Percentiles rank a stretch among this genome's conserved stretches.
Conservation (phyloP, 208 protist genomes). For the Angomonas deanei region DNA sequence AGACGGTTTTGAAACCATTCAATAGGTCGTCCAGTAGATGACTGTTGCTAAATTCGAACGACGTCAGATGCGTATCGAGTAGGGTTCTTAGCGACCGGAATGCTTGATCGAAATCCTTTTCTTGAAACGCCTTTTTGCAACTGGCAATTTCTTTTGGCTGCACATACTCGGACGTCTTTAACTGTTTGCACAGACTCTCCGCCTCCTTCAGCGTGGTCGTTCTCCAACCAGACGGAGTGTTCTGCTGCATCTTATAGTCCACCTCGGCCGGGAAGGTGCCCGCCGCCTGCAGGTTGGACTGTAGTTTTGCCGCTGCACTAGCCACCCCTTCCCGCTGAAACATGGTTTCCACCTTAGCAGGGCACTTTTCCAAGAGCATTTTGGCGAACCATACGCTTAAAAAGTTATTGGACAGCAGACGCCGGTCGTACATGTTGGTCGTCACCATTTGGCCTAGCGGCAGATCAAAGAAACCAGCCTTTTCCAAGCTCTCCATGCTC, state of each 20-base stretch:
- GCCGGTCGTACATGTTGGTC: not conserved
- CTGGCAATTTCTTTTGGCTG: conserved; percentile 1
- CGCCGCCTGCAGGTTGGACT: conserved; percentile 8
- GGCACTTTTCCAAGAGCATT: not conserved
- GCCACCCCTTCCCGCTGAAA: not conserved
- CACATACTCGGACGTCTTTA: too few species aligned
- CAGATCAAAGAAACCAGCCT: not conserved
- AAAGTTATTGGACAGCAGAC: not conserved
- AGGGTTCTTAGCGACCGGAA: conserved; percentile 29
- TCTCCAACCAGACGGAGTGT: conserved; percentile 24
- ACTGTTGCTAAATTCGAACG: conserved; percentile 61
- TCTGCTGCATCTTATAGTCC: conserved; percentile 9
- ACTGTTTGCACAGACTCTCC: too few species aligned
- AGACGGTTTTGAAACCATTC: not conserved
- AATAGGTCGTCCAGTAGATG: conserved; percentile 12
- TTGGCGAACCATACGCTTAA: not conserved
- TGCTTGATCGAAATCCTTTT: conserved; percentile 32
- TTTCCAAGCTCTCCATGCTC: not conserved
- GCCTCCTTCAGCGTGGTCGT: conserved; percentile 36
- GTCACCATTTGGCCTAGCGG: not conserved
- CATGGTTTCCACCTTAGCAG: not conserved
- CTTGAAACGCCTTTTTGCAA: too few species aligned
- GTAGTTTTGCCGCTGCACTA: not conserved
- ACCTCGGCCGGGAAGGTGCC: conserved; percentile 10
- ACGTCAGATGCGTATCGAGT: conserved; percentile 39